These are phyloP conservation scores for Kwoniella shandongensis DNA, from an alignment of 768 basidiomycete genomes.

Conservation along the genomic window DNA sequence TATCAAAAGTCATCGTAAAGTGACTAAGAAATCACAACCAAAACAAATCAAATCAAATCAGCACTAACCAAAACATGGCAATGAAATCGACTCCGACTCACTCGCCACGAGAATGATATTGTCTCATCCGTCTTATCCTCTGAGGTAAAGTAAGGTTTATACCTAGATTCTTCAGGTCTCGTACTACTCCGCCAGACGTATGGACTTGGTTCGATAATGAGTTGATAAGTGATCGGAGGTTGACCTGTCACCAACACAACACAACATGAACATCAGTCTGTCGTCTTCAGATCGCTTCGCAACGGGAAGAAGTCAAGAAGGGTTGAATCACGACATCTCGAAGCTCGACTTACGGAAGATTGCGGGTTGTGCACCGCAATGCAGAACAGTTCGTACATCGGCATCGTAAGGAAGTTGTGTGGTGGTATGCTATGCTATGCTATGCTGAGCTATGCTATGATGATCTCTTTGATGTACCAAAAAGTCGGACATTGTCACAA, in stretches of 20 bases:
- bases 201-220: conserved; percentile 43
- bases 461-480: too few species aligned
- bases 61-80: too few species aligned
- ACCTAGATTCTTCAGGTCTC: conserved; percentile 48
- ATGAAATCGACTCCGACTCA: too few species aligned
- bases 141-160: conserved; percentile 42
- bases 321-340: neutral
- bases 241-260: conserved; percentile 29
- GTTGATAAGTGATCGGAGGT: conserved; percentile 45
- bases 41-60: too few species aligned
- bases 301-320: neutral
- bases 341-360: conserved; percentile 40
- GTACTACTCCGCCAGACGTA: conserved; percentile 46
- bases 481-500: too few species aligned
- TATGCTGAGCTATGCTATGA: too few species aligned
- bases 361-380: conserved; percentile 49
- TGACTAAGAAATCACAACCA: conserved; percentile 33
- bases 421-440: too few species aligned
- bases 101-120: conserved; percentile 51
- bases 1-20: conserved; percentile 50
- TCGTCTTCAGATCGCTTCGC: too few species aligned
- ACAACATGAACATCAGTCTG: neutral
- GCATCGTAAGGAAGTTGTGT: too few species aligned
- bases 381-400: conserved; percentile 53
- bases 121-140: conserved; percentile 49